Evolutionary conservation across 768 basidiomycete genomes (phyloP).

Genomic region (Lactarius pseudohatsudake): DNA sequence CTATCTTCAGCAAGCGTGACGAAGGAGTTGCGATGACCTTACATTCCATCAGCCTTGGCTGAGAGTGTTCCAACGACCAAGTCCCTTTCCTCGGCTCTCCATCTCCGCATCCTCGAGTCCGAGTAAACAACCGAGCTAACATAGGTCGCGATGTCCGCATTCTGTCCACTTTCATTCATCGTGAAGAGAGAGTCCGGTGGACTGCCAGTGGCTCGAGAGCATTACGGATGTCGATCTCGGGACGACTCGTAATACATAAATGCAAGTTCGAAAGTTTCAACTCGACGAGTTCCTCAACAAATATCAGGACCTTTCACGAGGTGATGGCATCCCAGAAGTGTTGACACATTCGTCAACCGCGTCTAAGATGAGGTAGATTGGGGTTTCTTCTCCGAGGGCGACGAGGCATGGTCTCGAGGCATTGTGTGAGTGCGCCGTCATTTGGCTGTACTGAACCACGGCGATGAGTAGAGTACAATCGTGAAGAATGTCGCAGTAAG

Average conservation of each 20-base stretch:
- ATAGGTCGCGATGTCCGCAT: not conserved
- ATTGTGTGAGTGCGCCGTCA: not conserved
- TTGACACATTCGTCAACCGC: not conserved
- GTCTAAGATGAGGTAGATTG: not conserved
- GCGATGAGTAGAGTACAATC: not conserved
- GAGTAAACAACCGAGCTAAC: not conserved
- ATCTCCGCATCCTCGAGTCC: not conserved
- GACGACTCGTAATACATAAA: not conserved
- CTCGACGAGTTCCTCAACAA: not conserved
- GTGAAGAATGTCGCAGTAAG: not conserved
- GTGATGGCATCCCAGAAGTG: not conserved
- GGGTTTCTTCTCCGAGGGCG: not conserved
- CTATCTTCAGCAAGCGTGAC: no score
- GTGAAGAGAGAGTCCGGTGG: not conserved
- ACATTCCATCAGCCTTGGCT: not conserved
- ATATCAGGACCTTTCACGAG: not conserved
- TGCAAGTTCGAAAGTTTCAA: not conserved
- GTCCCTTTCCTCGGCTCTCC: not conserved
- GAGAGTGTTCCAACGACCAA: not conserved
- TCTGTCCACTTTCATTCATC: not conserved
- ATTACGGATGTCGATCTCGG: not conserved
- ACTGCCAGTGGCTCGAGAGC: not conserved
- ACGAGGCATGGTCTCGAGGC: constrained; percentile 5
- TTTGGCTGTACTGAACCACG: not conserved
- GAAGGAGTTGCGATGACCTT: not conserved